A percentile compares a stretch with the other conserved stretches of the same genome.
Conservation (phyloP, 179 eudicot genomes). For the Monotropa hypopitys region DNA sequence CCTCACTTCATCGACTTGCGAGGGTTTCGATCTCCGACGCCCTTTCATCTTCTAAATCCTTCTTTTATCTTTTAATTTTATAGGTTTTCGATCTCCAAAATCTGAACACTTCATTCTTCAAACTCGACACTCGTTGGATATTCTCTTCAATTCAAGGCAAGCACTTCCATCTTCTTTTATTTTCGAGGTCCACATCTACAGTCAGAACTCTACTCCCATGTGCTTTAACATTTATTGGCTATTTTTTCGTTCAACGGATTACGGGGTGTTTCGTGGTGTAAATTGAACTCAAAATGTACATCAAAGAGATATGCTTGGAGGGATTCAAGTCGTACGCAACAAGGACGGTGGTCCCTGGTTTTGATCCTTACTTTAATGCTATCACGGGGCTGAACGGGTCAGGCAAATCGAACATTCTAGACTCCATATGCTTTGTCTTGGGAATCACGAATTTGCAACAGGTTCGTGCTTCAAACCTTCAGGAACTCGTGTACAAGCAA, state of each 20-base stretch:
- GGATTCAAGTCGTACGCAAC: constrained; percentile 99
- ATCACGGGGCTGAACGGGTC: constrained; percentile 94
- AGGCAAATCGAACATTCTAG: constrained; percentile 91
- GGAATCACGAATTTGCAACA: constrained; percentile 82
- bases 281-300: constrained; percentile 39
- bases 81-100: constrained; percentile 5
- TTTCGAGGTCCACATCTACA: neutral
- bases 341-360: constrained; percentile 71
- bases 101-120: neutral
- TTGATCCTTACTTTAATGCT: constrained; percentile 89
- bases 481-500: constrained; percentile 93
- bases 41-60: neutral
- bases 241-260: neutral
- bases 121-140: neutral
- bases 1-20: neutral
- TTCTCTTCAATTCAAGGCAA: neutral
- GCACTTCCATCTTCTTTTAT: neutral
- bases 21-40: neutral
- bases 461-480: constrained; percentile 90
- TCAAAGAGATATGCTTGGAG: constrained; percentile 79
- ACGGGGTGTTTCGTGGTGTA: constrained; percentile 16
- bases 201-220: neutral
- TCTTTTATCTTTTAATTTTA: neutral
- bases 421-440: constrained; percentile 83
- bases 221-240: too few species aligned